phyloP scores from a whole-genome alignment of 345 rosid genomes.

The Acer yangbiense region DNA sequence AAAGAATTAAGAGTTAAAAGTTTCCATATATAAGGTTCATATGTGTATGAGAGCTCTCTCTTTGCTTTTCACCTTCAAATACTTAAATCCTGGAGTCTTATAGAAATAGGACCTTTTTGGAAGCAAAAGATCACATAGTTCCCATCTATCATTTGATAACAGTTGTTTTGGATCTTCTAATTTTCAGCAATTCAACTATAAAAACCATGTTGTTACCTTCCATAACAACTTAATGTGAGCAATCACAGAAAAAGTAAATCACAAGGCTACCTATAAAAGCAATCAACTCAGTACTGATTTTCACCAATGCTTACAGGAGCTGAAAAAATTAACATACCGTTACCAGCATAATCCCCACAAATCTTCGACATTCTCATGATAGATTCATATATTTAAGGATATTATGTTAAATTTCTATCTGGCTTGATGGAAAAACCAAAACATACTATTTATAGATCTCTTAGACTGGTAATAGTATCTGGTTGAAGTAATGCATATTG shows the following conservation, averaged over 20 bases:
- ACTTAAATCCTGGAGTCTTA: neutral
- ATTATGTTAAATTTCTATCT: neutral
- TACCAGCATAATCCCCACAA: neutral
- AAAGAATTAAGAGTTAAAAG: neutral
- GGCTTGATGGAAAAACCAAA: neutral
- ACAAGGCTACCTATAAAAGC: conserved; percentile 6
- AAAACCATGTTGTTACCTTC: neutral
- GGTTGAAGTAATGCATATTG: neutral
- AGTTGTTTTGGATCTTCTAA: neutral
- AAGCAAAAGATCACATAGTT: conserved; percentile 3
- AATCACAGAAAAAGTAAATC: neutral
- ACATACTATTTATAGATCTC: neutral
- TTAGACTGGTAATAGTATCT: neutral
- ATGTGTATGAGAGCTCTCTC: too few relatives aligned
- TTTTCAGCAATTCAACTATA: neutral
- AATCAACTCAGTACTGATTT: neutral
- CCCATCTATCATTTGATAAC: neutral
- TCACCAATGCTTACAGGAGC: conserved; percentile 10
- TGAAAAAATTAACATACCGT: conserved; percentile 1
- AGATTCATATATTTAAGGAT: neutral
- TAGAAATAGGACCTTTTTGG: neutral
- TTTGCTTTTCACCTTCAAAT: neutral
- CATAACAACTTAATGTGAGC: neutral
- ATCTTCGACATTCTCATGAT: neutral
- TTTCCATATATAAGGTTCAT: neutral